Evolutionary conservation across 2,329 filamentous ascomycete species (phyloP).

Genomic region (Pyrenochaeta sp.): DNA sequence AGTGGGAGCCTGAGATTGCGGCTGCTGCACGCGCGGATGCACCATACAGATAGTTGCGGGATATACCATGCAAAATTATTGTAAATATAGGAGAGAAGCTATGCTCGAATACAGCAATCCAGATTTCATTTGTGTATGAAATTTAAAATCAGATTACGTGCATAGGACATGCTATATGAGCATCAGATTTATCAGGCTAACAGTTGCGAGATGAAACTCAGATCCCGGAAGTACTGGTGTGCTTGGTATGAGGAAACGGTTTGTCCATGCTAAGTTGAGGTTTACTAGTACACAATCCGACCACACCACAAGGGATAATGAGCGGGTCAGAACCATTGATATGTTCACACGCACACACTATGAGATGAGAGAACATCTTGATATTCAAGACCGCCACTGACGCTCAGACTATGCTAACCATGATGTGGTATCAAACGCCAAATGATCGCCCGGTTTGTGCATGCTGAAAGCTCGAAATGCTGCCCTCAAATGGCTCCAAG

Average conservation of each 20-base stretch:
- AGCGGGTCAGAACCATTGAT: too few species aligned
- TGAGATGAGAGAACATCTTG: slow-evolving; percentile 23
- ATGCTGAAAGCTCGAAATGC: slow-evolving; percentile 7
- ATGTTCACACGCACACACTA: too few species aligned
- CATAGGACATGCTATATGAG: too few species aligned
- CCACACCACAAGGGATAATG: too few species aligned
- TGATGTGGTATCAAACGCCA: slow-evolving; percentile 41
- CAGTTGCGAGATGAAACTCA: too few species aligned
- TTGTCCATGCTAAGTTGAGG: too few species aligned
- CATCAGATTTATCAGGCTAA: too few species aligned
- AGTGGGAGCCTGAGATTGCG: slow-evolving; percentile 96
- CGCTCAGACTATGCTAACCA: slow-evolving; percentile 34
- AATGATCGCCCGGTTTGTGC: slow-evolving; percentile 28
- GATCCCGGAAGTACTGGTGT: too few species aligned
- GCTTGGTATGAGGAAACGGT: too few species aligned
- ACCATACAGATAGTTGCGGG: slow-evolving; percentile 64
- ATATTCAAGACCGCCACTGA: slow-evolving; percentile 34
- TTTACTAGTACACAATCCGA: too few species aligned
- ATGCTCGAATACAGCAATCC: slow-evolving; percentile 24
- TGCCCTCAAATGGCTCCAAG: slow-evolving; percentile 1
- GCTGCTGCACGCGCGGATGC: slow-evolving; percentile 91
- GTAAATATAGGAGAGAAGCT: slow-evolving; percentile 41
- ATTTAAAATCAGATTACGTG: too few species aligned
- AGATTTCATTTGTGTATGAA: slow-evolving; percentile 32
- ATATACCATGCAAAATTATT: slow-evolving; percentile 20